Base-by-base conservation (phyloP, 768 basidiomycete genomes). In the Boletus sp. region DNA sequence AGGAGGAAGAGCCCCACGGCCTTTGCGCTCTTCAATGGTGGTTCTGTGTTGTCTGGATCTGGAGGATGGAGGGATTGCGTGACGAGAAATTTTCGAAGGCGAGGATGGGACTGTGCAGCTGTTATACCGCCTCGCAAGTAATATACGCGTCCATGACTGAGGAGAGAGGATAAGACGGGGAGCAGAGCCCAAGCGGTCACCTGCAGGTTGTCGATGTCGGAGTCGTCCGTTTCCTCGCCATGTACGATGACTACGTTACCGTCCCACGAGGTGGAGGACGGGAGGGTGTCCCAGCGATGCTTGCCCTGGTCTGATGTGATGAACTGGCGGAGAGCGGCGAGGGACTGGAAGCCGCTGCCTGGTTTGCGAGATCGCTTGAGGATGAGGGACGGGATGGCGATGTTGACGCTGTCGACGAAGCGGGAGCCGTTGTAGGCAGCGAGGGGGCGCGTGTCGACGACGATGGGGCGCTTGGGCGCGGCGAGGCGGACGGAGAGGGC, bases 381-480 rank as follows among this genome's bases (percentile, higher is more conserved):
- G 66, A 97, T 93, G 65, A 97, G 83, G 28, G 91, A 89, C 0
- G 94, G 94, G 42, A 97, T 90, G 33, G 88, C 88, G 47, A 97
- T 80, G 72, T 94, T 94, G 57, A 93, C 81, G 70, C 87, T 89
- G 61, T 84, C 76, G 39, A 76, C 69, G 50, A 97, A 72, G 69
- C 86, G 90, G 54, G 78, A 80, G 3, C 83, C 75, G 36, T 86
- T 76, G 74, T 85, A 92, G 10, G 83, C 76, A 1, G 82, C 77
- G 18, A 85, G 78, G 4, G 89, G 84, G 5, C 94, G 84, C 39
- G 90, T 92, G 72, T 97, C 94, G 67, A 96, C 81, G 56, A 96
- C 73, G 24, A 94, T 76, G 9, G 92, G 89, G 3, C 80, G 82
- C 33, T 18, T 62, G 9, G 71, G 60, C n/a, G 79, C 77, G 46